Conservation (phyloP, 2,329 filamentous ascomycete genomes). For the Phoma sp. region DNA sequence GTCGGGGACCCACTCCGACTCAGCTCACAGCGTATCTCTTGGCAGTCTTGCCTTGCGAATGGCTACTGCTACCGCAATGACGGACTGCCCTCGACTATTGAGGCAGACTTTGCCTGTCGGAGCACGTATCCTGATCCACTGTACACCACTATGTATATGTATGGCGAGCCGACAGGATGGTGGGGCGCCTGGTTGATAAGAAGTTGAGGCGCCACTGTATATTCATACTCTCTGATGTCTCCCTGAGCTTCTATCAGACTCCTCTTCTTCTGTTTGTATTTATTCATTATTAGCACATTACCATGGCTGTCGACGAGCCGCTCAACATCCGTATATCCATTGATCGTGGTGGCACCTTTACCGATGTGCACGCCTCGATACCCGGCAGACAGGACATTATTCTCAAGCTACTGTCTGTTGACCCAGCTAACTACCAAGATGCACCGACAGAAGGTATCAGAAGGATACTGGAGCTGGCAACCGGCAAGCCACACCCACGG, state of each 20-base stretch:
- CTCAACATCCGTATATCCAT: slow-evolving; percentile 6
- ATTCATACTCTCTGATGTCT: not conserved
- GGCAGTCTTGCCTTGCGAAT: not conserved
- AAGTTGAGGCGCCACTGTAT: not conserved
- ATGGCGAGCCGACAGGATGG: not conserved
- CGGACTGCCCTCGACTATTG: not conserved
- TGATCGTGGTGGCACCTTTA: slow-evolving; percentile 29
- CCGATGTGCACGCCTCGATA: slow-evolving; percentile 30
- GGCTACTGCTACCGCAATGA: not conserved
- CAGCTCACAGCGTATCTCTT: not conserved
- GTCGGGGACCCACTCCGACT: slow-evolving; percentile 9
- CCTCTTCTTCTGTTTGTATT: not conserved
- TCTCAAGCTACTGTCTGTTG: slow-evolving; percentile 38
- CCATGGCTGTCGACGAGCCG: slow-evolving; percentile 5
- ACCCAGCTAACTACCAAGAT: slow-evolving; percentile 37
- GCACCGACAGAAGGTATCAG: slow-evolving; percentile 40
- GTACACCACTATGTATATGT: not conserved
- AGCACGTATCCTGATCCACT: not conserved
- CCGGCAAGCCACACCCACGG: not conserved
- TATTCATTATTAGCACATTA: not conserved
- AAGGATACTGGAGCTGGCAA: slow-evolving; percentile 24
- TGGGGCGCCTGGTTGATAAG: not conserved
- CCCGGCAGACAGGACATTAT: slow-evolving; percentile 31
- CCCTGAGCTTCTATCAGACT: not conserved
- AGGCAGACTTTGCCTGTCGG: not conserved